phyloP scores from a whole-genome alignment of 352 stramenopile genomes.

The Phytophthora brassicae region DNA sequence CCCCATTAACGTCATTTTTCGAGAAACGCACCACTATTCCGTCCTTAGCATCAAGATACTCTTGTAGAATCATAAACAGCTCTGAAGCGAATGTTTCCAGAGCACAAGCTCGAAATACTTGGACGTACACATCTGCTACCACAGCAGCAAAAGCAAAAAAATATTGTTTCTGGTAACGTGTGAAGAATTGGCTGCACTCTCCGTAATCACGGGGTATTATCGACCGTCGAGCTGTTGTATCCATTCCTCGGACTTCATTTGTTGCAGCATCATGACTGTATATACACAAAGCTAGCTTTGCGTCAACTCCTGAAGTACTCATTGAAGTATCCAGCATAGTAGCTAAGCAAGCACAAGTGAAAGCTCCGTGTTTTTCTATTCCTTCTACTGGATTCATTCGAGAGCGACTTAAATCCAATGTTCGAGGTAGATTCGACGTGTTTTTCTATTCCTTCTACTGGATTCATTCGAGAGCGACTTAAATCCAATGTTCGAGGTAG shows the following conservation, averaged over 20 bases:
- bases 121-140: slow-evolving; percentile 44
- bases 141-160: slow-evolving; percentile 61
- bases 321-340: slow-evolving; percentile 57
- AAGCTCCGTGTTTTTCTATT: slow-evolving; percentile 60
- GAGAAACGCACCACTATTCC: slow-evolving; percentile 37
- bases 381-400: slow-evolving; percentile 42
- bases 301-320: slow-evolving; percentile 8
- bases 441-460: slow-evolving; percentile 52
- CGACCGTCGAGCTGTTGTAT: neutral
- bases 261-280: slow-evolving; percentile 50
- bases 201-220: slow-evolving; percentile 16
- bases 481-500: slow-evolving; percentile 63
- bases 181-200: slow-evolving; percentile 37
- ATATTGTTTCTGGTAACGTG: slow-evolving; percentile 48
- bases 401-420: slow-evolving; percentile 56
- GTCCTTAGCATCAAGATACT: slow-evolving; percentile 49
- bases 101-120: slow-evolving; percentile 59
- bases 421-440: slow-evolving; percentile 57
- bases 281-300: slow-evolving; percentile 54
- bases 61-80: slow-evolving; percentile 44
- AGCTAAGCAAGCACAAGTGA: slow-evolving; percentile 56
- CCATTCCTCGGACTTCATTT: slow-evolving; percentile 5
- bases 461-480: slow-evolving; percentile 42
- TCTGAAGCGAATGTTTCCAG: slow-evolving; percentile 52
- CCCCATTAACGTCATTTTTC: neutral